Evolutionary conservation across 2,329 filamentous ascomycete species (phyloP).

Genomic region (Aspergillus sergii): DNA sequence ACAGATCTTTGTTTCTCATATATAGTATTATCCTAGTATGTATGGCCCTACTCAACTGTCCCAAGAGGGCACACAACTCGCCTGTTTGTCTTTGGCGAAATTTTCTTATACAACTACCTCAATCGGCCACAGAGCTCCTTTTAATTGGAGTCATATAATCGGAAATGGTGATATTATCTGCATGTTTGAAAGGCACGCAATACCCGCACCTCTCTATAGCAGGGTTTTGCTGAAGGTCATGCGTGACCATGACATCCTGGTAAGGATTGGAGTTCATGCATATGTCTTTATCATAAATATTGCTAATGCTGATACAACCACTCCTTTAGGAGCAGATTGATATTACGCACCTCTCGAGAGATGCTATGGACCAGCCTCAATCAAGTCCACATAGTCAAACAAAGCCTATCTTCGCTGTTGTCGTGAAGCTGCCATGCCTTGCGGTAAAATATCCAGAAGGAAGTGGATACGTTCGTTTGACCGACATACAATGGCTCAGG

Average conservation of each 20-base stretch:
- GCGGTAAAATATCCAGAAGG: constrained; percentile 45
- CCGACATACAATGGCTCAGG: not conserved
- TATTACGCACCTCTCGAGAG: constrained; percentile 35
- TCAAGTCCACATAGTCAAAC: constrained; percentile 20
- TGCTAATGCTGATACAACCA: constrained; percentile 1
- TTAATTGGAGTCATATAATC: constrained; percentile 49
- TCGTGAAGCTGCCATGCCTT: constrained; percentile 49
- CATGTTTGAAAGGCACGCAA: constrained; percentile 36
- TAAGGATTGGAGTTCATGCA: constrained; percentile 22
- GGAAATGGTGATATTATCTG: constrained; percentile 39
- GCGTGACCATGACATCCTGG: constrained; percentile 39
- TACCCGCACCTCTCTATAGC: constrained; percentile 7
- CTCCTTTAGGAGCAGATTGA: constrained; percentile 45
- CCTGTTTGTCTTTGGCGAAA: constrained; percentile 39
- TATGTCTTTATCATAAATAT: not conserved
- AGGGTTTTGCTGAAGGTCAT: constrained; percentile 37
- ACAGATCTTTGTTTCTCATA: not conserved
- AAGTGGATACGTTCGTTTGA: constrained; percentile 30
- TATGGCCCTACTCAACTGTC: constrained; percentile 12
- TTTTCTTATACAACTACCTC: constrained; percentile 49
- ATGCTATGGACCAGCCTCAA: constrained; percentile 22
- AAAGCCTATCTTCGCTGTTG: constrained; percentile 41
- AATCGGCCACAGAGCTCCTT: constrained; percentile 37
- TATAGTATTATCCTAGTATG: constrained; percentile 10
- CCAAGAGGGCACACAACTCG: constrained; percentile 16